Conservation (phyloP, 805 yeast species). For the Ogataea pignaliae region DNA sequence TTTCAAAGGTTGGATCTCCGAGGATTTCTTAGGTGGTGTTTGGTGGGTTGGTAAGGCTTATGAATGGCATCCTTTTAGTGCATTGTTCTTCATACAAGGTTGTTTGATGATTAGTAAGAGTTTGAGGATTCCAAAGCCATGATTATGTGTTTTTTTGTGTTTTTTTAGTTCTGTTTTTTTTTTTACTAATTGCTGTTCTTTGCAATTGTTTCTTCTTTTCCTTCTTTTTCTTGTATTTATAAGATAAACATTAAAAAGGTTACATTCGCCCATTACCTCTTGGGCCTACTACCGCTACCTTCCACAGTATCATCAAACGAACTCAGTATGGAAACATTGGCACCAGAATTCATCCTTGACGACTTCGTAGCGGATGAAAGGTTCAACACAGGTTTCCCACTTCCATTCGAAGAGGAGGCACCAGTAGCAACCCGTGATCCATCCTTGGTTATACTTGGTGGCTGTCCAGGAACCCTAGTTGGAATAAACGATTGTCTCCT, state of each 20-base stretch:
- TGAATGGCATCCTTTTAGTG: slow-evolving; percentile 72
- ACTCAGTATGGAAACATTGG: no score
- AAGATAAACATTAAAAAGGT: no score
- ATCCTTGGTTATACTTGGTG: no score
- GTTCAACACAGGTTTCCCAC: no score
- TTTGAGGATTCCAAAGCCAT: slow-evolving; percentile 85
- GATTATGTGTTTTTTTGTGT: slow-evolving; percentile 6
- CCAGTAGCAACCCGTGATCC: no score
- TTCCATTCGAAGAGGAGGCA: no score
- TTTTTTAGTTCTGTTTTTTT: no score
- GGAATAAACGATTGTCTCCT: not conserved
- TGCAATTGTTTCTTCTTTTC: slow-evolving; percentile 1
- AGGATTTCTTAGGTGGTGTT: slow-evolving; percentile 62
- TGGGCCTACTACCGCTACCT: not conserved
- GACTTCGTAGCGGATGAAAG: no score
- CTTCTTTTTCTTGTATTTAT: not conserved
- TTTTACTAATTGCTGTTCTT: no score
- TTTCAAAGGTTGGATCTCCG: slow-evolving; percentile 38
- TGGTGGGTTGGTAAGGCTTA: slow-evolving; percentile 48
- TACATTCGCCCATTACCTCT: not conserved
- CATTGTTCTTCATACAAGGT: slow-evolving; percentile 72
- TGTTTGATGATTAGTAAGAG: slow-evolving; percentile 90
- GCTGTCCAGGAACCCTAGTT: not conserved
- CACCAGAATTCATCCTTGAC: no score
- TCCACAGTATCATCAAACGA: not conserved